These are phyloP conservation scores for Suillus variegatus DNA, from an alignment of 768 basidiomycete species.

Conservation along the genomic window DNA sequence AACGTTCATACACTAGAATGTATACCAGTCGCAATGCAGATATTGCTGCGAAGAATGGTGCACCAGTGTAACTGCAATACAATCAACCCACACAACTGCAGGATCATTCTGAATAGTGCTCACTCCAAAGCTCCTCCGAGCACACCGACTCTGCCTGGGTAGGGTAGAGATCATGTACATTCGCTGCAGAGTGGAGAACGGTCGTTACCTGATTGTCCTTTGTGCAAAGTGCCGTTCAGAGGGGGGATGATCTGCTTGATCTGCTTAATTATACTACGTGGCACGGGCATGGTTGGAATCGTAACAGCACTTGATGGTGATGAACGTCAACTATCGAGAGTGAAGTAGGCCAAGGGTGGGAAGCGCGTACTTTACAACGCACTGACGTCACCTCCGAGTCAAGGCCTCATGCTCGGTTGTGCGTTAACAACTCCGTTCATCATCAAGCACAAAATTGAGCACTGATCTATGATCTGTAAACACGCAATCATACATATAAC, in stretches of 20 bases:
- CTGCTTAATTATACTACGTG: constrained; percentile 63
- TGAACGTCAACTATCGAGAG: not conserved
- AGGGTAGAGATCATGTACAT: not conserved
- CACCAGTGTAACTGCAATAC: constrained; percentile 84
- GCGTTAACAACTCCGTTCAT: not conserved
- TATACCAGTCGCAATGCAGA: constrained; percentile 81
- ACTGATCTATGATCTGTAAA: not conserved
- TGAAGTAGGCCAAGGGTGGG: not conserved
- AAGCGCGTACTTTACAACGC: not conserved
- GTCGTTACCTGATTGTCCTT: constrained; percentile 85
- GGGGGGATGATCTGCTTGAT: constrained; percentile 88
- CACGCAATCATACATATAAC: not conserved
- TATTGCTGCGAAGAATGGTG: constrained; percentile 94
- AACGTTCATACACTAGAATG: not conserved
- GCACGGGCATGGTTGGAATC: constrained; percentile 52
- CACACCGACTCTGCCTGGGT: constrained; percentile 83
- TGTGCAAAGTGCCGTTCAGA: constrained; percentile 84
- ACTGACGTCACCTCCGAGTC: not conserved
- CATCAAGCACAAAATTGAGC: not conserved
- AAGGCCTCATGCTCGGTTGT: not conserved
- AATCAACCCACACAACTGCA: not conserved
- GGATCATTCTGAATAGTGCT: constrained; percentile 27
- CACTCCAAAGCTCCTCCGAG: constrained; percentile 94
- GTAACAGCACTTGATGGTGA: not conserved
- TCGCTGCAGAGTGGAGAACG: not conserved